Evolutionary conservation across 2,329 filamentous ascomycete species (phyloP), one percentile per base, ranked within the genome.

Genomic region (Drechmeria coniospora): DNA sequence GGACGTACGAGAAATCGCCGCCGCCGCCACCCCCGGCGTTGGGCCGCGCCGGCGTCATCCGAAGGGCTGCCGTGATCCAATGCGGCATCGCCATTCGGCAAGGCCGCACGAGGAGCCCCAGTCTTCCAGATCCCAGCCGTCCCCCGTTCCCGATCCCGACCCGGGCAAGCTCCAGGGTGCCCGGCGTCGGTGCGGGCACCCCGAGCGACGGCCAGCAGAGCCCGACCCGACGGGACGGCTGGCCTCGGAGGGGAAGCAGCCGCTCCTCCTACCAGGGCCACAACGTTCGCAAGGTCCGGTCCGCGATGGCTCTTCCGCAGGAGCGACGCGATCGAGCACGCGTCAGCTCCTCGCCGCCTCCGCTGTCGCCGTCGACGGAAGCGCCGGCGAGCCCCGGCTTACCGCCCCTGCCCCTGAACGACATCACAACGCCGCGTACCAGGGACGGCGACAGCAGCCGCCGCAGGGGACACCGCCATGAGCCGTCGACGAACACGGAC

Each of bases 131-230:
- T 34, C 34, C 58, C 30, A 56, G 50, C 17, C 63, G 71, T 28
- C 86, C 90, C 16, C 90, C 90, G 1, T 94, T 92, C 58, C 86
- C 90, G 0, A 92, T 98, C 6, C 90, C 90, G 0, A 77, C 76
- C 3, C 67, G 90, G 31, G 80, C 82, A 17, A 95, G 87, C 52
- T 98, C 86, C 5, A 73, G 84, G 33, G 75, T 78, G 42, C 66
- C 76, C 14, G 68, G 73, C 1, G 53, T 74, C 33, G 76, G 68
- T 38, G 59, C 67, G 27, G 84, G 79, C 46, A 60, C 62, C 3
- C 62, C 65, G 1, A 72, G 69, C 35, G 83, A 93, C 36, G 79
- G 79, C 4, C 75, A 74, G 22, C 68, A 73, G 36, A 93, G 82
- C 46, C 84, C 84, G 1, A 83, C 77, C 1, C 65, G 70, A 18